Conservation (phyloP, 2,329 filamentous ascomycete species). For the Claviceps sp. region DNA sequence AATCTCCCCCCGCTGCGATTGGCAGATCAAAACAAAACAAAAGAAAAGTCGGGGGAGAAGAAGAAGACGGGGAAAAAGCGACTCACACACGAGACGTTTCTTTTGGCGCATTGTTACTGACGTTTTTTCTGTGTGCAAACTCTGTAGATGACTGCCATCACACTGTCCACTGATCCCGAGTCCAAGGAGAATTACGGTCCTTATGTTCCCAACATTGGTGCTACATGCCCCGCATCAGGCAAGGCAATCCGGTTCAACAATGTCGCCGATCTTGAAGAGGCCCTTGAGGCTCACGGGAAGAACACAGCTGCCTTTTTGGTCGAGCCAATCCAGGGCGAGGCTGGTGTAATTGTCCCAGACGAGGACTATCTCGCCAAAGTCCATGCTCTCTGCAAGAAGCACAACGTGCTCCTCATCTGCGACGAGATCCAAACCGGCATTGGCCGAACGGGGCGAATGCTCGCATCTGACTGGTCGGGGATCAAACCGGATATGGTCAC, state of each 20-base stretch:
- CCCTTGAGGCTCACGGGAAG: slow-evolving; percentile 66
- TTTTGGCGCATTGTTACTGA: not conserved
- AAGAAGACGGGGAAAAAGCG: no score
- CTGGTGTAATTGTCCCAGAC: slow-evolving; percentile 88
- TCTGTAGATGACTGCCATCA: slow-evolving; percentile 75
- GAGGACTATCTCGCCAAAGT: slow-evolving; percentile 75
- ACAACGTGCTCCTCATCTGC: slow-evolving; percentile 92
- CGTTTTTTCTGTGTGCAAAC: not conserved
- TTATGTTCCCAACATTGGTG: slow-evolving; percentile 80
- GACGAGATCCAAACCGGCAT: slow-evolving; percentile 99
- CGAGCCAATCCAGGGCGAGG: slow-evolving; percentile 95
- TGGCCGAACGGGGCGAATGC: slow-evolving; percentile 82
- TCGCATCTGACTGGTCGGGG: slow-evolving; percentile 87
- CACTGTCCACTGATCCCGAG: slow-evolving; percentile 88
- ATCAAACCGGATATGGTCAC: slow-evolving; percentile 94
- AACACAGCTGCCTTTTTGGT: slow-evolving; percentile 87
- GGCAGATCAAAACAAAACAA: no score
- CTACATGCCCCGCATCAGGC: slow-evolving; percentile 57
- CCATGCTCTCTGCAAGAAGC: slow-evolving; percentile 76
- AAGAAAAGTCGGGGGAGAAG: no score
- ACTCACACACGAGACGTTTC: no score
- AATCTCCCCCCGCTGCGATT: not conserved
- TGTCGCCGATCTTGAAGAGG: slow-evolving; percentile 63
- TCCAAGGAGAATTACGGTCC: slow-evolving; percentile 95
- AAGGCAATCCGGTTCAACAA: slow-evolving; percentile 79